Evolutionary conservation across 495 filamentous ascomycete species (phyloP).

Genomic region (Talaromyces adpressus): DNA sequence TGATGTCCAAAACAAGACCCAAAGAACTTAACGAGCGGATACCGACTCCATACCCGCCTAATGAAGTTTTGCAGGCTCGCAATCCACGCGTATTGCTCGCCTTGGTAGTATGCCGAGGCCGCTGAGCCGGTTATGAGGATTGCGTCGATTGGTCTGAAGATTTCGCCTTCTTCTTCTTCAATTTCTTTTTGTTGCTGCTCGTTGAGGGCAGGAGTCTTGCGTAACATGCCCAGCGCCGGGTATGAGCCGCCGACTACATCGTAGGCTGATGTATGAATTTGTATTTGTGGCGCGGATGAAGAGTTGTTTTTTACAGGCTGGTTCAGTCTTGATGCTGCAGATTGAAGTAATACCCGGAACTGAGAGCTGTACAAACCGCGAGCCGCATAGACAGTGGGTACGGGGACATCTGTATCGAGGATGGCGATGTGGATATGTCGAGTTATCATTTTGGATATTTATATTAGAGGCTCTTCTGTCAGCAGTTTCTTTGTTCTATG

Average conservation of each 20-base stretch:
- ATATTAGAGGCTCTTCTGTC: neutral
- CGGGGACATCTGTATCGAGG: conserved; percentile 34
- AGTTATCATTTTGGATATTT: neutral
- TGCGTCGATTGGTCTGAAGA: conserved; percentile 21
- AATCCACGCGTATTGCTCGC: conserved; percentile 26
- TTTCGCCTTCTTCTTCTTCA: neutral
- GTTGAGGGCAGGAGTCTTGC: conserved; percentile 1
- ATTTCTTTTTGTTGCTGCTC: neutral
- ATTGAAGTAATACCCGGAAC: conserved; percentile 28
- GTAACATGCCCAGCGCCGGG: conserved; percentile 22
- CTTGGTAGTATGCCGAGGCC: conserved; percentile 25
- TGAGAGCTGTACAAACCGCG: conserved; percentile 34
- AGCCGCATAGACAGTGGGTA: conserved; percentile 24
- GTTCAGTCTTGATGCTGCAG: conserved; percentile 24
- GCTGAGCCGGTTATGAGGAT: conserved; percentile 36
- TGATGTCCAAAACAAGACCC: conserved; percentile 46
- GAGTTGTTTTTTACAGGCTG: neutral
- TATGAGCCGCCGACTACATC: conserved; percentile 29
- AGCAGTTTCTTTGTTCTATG: neutral
- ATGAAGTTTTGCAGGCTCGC: conserved; percentile 21
- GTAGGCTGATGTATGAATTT: conserved; percentile 29
- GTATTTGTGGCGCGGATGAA: conserved; percentile 11
- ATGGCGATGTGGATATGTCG: conserved; percentile 30
- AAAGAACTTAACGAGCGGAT: conserved; percentile 38
- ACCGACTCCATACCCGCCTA: conserved; percentile 24